phyloP scores from a whole-genome alignment of 768 basidiomycete species.

The Mycena olivaceomarginata region DNA sequence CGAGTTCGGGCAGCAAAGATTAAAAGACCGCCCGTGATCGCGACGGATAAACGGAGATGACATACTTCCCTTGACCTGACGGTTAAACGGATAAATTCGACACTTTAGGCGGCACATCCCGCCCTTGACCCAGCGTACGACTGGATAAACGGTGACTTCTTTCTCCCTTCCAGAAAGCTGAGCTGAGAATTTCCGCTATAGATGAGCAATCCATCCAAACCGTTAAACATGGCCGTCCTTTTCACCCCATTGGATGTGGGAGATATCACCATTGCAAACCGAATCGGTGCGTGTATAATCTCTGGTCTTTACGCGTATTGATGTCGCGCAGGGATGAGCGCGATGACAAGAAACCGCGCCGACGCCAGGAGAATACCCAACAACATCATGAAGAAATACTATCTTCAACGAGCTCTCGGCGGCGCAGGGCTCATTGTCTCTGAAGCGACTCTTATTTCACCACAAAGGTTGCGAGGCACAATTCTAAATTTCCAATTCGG shows the following conservation, averaged over 20 bases:
- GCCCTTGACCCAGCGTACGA: too few species aligned
- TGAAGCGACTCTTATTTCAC: slow-evolving; percentile 62
- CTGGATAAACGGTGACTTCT: too few species aligned
- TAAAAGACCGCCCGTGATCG: too few species aligned
- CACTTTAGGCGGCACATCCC: slow-evolving; percentile 4
- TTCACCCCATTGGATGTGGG: slow-evolving; percentile 60
- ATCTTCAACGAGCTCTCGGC: slow-evolving; percentile 58
- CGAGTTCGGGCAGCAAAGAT: too few species aligned
- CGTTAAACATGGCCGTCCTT: slow-evolving; percentile 44
- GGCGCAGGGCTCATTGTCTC: slow-evolving; percentile 64
- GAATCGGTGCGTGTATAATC: slow-evolving; percentile 47
- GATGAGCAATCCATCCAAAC: too few species aligned
- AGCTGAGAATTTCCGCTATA: too few species aligned
- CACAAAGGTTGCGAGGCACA: slow-evolving; percentile 59
- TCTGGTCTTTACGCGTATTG: neutral
- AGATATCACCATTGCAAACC: slow-evolving; percentile 58
- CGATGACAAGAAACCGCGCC: slow-evolving; percentile 64
- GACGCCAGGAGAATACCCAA: slow-evolving; percentile 59
- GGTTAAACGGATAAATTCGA: neutral
- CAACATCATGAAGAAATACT: slow-evolving; percentile 55
- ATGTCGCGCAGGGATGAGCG: slow-evolving; percentile 52
- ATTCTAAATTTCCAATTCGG: neutral
- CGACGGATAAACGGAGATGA: too few species aligned
- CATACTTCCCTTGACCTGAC: too few species aligned
- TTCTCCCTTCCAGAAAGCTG: too few species aligned